Evolutionary conservation across 1,284 basidiomycete genomes (phyloP).

Genomic region (Neolentinus lepideus): DNA sequence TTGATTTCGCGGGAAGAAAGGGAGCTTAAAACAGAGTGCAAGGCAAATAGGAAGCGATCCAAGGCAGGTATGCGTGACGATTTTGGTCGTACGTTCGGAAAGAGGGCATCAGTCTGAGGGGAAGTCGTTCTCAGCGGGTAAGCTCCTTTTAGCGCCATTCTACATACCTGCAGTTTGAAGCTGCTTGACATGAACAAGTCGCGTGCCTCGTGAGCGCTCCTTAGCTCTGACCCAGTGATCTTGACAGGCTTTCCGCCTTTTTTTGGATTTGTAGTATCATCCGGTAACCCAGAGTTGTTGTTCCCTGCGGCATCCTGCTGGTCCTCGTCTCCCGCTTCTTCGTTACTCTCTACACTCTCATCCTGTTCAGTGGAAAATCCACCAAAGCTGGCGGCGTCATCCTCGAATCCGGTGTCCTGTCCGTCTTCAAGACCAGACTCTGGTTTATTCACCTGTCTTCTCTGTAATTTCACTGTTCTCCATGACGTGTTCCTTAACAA

Average conservation of each 20-base stretch:
- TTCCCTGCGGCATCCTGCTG: conserved; percentile 1
- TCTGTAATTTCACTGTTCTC: neutral
- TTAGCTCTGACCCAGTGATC: conserved; percentile 67
- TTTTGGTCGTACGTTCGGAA: conserved; percentile 75
- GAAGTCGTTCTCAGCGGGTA: neutral
- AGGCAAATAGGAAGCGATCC: conserved; percentile 54
- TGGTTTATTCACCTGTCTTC: neutral
- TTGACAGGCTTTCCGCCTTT: conserved; percentile 28
- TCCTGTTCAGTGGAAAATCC: neutral
- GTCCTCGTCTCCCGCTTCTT: conserved; percentile 1
- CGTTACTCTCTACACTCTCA: neutral
- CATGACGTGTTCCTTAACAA: neutral
- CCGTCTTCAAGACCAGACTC: neutral
- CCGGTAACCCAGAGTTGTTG: neutral
- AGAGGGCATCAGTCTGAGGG: conserved; percentile 69
- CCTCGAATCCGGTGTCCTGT: neutral
- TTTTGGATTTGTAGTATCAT: conserved; percentile 4
- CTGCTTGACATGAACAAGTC: conserved; percentile 79
- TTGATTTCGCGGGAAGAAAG: conserved; percentile 51
- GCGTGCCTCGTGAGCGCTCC: conserved; percentile 67
- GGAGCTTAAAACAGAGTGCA: conserved; percentile 53
- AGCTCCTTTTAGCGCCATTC: neutral
- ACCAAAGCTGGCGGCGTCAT: neutral
- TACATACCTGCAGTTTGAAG: conserved; percentile 73
- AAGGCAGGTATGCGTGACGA: conserved; percentile 43